Conservation (phyloP, 805 yeast species). For the Sungouiella thailandica region DNA sequence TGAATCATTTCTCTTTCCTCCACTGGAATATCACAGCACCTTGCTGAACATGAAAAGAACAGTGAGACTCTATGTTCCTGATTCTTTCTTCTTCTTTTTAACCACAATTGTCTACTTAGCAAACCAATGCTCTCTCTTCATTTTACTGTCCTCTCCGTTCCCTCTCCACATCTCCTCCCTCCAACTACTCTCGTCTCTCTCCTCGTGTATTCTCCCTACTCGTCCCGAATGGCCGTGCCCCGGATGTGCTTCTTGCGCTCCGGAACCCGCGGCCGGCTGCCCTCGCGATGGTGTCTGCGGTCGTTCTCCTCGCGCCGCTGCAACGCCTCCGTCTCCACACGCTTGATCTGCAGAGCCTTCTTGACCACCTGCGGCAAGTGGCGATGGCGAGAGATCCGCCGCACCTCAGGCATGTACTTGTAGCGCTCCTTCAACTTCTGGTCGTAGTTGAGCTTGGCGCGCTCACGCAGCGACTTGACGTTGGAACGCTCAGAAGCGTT, state of each 20-base stretch:
- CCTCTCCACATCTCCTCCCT: too few species aligned
- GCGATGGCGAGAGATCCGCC: conserved; percentile 84
- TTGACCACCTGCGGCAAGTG: conserved; percentile 85
- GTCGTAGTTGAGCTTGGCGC: conserved; percentile 84
- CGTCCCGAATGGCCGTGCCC: conserved; percentile 65
- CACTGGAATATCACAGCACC: too few species aligned
- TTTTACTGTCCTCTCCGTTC: too few species aligned
- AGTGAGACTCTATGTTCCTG: too few species aligned
- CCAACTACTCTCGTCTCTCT: too few species aligned
- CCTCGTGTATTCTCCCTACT: conserved; percentile 2
- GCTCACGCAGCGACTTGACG: conserved; percentile 73
- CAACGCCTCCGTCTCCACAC: conserved; percentile 63
- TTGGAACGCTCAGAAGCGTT: conserved; percentile 79
- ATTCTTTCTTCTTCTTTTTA: too few species aligned
- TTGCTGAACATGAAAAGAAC: too few species aligned
- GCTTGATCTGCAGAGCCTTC: conserved; percentile 84
- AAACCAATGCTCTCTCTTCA: too few species aligned
- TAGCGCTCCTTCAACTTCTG: conserved; percentile 86
- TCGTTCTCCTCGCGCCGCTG: conserved; percentile 81
- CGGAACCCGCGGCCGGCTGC: conserved; percentile 50
- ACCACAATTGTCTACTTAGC: too few species aligned
- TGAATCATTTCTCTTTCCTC: too few species aligned
- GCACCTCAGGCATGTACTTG: conserved; percentile 94
- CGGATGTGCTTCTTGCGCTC: conserved; percentile 87
- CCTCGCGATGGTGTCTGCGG: conserved; percentile 69